Evolutionary conservation across 352 stramenopile species (phyloP), one percentile per base, ranked within the genome.

Genomic region (Pythium guiyangense): DNA sequence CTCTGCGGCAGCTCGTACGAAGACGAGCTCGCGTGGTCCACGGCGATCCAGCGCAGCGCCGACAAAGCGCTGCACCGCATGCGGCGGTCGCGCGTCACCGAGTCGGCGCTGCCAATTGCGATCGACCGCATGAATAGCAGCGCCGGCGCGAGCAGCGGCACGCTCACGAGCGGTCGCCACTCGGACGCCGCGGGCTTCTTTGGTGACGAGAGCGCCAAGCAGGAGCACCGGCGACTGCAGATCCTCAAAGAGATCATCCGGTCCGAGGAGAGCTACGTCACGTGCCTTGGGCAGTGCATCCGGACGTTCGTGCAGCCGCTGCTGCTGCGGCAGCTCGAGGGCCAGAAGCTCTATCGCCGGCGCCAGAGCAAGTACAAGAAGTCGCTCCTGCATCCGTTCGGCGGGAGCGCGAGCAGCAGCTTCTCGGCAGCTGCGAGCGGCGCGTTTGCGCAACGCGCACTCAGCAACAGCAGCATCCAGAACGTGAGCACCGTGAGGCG

Each of bases 181-280:
- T 47, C 59, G 3, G 62, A 67, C n/a, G 60, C 52, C 26, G 57
- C 70, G 3, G 73, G 83, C 20, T 51, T 53, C 10, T 67, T 77
- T 42, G 42, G 52, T 3, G 72, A 84, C 9, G 82, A 91, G 26
- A 62, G 54, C 10, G 68, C 66, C 55, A 80, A 90, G 58, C 42
- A 77, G 20, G 84, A 94, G 57, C 74, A 76, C 25, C 76, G 78
- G 2, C 71, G 84, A 9, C 68, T 77, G 26, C 78, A 91, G 35
- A 94, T 92, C 54, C 68, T 94, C 45, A 90, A 89, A 51, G 83
- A 93, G 54, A 84, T 92, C 27, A 83, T 92, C 40, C 85, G 82
- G 10, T 89, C 85, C 0, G 85, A 94, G 63, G 77, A 93, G 51
- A 90, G 77, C 60, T 95, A 93, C 49, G 82, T 95, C 17, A 73